Conservation (phyloP, 23 red algal genomes). For the Gracilaria vermiculophylla region DNA sequence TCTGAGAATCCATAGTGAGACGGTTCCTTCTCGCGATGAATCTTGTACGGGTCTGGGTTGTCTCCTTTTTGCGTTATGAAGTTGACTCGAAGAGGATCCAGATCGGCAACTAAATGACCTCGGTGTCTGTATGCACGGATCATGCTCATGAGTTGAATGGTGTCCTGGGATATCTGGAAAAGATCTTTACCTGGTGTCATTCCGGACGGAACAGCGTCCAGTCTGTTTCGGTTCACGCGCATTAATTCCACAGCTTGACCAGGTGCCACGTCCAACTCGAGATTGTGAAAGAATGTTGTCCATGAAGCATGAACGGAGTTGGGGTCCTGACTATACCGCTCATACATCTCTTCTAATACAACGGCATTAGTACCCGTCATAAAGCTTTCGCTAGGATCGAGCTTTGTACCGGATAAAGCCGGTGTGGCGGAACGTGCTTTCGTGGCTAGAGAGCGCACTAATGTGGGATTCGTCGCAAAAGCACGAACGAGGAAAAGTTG, state of each 20-base stretch:
- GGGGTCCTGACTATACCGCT: conserved; percentile 81
- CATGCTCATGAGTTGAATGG: conserved; percentile 95
- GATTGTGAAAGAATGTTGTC: conserved; percentile 95
- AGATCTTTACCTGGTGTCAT: conserved; percentile 85
- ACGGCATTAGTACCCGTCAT: conserved; percentile 93
- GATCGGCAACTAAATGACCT: conserved; percentile 97
- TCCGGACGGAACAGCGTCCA: conserved; percentile 41
- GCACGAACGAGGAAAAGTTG: conserved; percentile 3
- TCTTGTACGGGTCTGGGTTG: conserved; percentile 54
- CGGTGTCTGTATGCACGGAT: conserved; percentile 97
- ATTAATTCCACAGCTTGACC: conserved; percentile 82
- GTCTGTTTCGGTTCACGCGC: conserved; percentile 68
- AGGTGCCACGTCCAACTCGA: conserved; percentile 79
- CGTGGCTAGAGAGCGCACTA: conserved; percentile 33
- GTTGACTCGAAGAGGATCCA: conserved; percentile 86
- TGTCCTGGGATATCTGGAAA: conserved; percentile 89
- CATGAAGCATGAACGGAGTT: conserved; percentile 91
- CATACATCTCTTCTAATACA: conserved; percentile 99
- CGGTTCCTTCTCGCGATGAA: conserved; percentile 76
- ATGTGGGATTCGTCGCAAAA: background rate
- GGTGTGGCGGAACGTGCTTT: conserved; percentile 69
- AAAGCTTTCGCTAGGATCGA: conserved; percentile 94
- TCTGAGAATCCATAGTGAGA: conserved; percentile 92
- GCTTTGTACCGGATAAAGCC: conserved; percentile 67
- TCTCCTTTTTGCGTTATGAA: conserved; percentile 16